Base-by-base conservation (phyloP, 2,329 filamentous ascomycete species). In the Botrytis paeoniae region DNA sequence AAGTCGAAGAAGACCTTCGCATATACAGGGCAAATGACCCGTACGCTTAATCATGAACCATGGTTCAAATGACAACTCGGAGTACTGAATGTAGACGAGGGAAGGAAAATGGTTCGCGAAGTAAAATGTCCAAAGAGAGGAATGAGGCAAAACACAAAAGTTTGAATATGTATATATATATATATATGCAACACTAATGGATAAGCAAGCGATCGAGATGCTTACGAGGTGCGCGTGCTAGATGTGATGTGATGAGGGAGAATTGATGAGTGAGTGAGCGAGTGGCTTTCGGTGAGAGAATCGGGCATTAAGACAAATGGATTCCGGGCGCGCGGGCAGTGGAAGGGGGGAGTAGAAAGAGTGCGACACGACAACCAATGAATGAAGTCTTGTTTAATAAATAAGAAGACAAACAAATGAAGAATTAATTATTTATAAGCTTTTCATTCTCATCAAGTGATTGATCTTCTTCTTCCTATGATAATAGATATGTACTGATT, bases 211-310 rank as follows among this genome's bases (percentile, higher is more conserved):
- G 20, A n/a, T 51, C 9, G n/a, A 70, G 35, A 20, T 48, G 59
- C 45, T 48, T 45, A 35, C 32, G 37, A 65, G 63, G 62, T 60
- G 32, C 35, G 69, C 25, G 69, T 35, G 35, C 29, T 45, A 45
- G 57, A 37, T 45, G 37, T 32, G 39, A n/a, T 51, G 25, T 14
- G 61, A 54, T 54, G 29, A 29, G 10, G 39, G 4, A 20, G 12
- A 37, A 8, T 32, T 41, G 48, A 59, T 45, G 60, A 54, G 4
- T 12, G 60, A 66, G 48, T 6, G 48, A n/a, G 48, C 25, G 48
- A 25, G 48, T n/a, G 48, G 48, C 14, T 43, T 66, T 71, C 70
- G 70, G 70, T 66, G 70, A 71, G 70, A 66, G 70, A 45, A 71
- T 71, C 37, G 70, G 70, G 70, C 20, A 54, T 66, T 10, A 65